A percentile compares a stretch with the other conserved stretches of the same genome.
phyloP scores from a whole-genome alignment of 805 yeast species.

The Candida oleophila region DNA sequence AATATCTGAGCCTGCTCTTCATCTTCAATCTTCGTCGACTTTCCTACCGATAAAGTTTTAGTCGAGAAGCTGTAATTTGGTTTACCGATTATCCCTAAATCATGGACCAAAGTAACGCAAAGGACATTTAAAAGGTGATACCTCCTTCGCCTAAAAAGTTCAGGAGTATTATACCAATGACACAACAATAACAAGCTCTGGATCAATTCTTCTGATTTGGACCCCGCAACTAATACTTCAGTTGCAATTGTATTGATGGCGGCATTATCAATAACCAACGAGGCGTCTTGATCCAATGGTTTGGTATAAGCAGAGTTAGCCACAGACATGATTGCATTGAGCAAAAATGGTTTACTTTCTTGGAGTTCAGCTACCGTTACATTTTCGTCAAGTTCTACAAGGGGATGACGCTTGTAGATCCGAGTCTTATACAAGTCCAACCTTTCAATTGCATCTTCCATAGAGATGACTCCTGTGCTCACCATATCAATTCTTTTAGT shows the following conservation, averaged over 20 bases:
- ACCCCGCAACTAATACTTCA: constrained; percentile 68
- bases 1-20: constrained; percentile 9
- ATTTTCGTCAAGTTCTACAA: constrained; percentile 51
- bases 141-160: constrained; percentile 74
- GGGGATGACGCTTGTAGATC: constrained; percentile 52
- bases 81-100: constrained; percentile 67
- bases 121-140: constrained; percentile 67
- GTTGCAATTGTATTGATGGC: constrained; percentile 50
- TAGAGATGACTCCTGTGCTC: constrained; percentile 53
- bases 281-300: constrained; percentile 35
- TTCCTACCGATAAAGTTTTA: neutral
- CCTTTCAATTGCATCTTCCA: constrained; percentile 58
- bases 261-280: constrained; percentile 50
- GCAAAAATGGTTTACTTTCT: constrained; percentile 54
- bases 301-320: constrained; percentile 45
- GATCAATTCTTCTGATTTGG: constrained; percentile 66
- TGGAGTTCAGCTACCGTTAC: constrained; percentile 49
- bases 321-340: constrained; percentile 63
- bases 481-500: constrained; percentile 47
- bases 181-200: constrained; percentile 60
- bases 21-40: neutral
- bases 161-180: constrained; percentile 84
- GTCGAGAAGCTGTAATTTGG: constrained; percentile 24
- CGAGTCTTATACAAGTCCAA: constrained; percentile 47
- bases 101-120: constrained; percentile 68